These are phyloP conservation scores for Populus hybrid DNA, from an alignment of 441 rosid species.

Conservation along the genomic window DNA sequence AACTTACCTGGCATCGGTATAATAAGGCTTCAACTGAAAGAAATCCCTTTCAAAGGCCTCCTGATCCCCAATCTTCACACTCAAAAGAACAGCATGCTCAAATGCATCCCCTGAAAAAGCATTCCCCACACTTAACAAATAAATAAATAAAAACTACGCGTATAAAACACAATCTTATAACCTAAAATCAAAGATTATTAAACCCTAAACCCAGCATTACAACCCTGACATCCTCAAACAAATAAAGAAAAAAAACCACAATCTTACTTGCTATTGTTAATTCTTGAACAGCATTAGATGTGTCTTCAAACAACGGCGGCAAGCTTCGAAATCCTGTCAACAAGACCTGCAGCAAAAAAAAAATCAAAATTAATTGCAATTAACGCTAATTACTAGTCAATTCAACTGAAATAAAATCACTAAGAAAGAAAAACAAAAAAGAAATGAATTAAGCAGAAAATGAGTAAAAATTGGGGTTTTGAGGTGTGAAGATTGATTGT, in stretches of 20 bases:
- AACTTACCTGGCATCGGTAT: slow-evolving; percentile 79
- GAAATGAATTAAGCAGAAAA: neutral
- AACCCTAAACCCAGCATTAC: neutral
- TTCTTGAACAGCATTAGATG: slow-evolving; percentile 63
- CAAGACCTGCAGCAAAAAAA: slow-evolving; percentile 52
- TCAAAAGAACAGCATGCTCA: slow-evolving; percentile 88
- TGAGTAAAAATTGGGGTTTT: slow-evolving; percentile 27
- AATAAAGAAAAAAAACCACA: neutral
- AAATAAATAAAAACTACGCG: neutral
- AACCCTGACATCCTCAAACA: neutral
- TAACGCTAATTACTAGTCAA: neutral
- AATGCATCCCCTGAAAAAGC: slow-evolving; percentile 69
- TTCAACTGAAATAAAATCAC: neutral
- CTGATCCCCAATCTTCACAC: slow-evolving; percentile 89
- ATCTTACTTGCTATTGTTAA: slow-evolving; percentile 72
- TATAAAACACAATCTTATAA: neutral
- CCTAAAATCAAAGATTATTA: neutral
- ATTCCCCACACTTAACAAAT: neutral
- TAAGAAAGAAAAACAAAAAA: neutral
- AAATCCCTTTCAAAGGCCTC: slow-evolving; percentile 96
- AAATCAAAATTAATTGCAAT: neutral
- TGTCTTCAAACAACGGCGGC: slow-evolving; percentile 80
- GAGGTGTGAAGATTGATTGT: neutral
- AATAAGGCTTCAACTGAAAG: slow-evolving; percentile 92
- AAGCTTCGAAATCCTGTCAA: slow-evolving; percentile 79